Base-by-base conservation (phyloP, 768 basidiomycete genomes). In the Sistotremastrum suecicum region DNA sequence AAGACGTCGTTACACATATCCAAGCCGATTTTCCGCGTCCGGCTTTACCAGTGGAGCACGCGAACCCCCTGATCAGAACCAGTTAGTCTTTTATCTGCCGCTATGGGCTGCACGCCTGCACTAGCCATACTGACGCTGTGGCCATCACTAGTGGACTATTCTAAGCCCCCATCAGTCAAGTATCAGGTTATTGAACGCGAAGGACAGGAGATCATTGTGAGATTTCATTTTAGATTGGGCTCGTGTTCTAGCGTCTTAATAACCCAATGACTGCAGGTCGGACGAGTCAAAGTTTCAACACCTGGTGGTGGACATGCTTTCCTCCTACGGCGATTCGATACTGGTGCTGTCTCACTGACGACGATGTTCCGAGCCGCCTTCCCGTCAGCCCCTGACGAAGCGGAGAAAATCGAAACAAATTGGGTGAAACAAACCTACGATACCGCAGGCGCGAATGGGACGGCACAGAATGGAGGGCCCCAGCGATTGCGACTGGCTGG, bases 301-400 rank as follows among this genome's bases (percentile, higher is more conserved):
- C 72, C 80, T 31, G 61, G 66, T 9, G 79, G 82, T 34, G 51
- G 58, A 34, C 91, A 97, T 63, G 89, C 92, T 28, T 97, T 95
- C 60, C 87, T 97, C 58, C 80, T 97, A 34, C 78, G 91, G 39
- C 79, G 92, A 45, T 91, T 85, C 54, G 92, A 97, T 63, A 94
- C 91, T 3, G 81, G 85, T 48, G 89, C 89, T 12, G 75, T 97
- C 63, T 85, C 82, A 51, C 74, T 91, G 7, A 94, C 91, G 7
- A 94, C 91, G 47, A 94, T 97, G 90, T 94, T 86, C 66, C 85
- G 90, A 48, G 90, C 90, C 5, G 89, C 89, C 0, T 97, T 89
- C 61, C 91, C 91, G 7, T 75, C 70, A 36, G 84, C 89, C 3
- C 66, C 68, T 38, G 86, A 90, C 1, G 66, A 71, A 41, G 78